These are phyloP conservation scores for Draba incana DNA, from an alignment of 345 rosid genomes.

Conservation along the genomic window DNA sequence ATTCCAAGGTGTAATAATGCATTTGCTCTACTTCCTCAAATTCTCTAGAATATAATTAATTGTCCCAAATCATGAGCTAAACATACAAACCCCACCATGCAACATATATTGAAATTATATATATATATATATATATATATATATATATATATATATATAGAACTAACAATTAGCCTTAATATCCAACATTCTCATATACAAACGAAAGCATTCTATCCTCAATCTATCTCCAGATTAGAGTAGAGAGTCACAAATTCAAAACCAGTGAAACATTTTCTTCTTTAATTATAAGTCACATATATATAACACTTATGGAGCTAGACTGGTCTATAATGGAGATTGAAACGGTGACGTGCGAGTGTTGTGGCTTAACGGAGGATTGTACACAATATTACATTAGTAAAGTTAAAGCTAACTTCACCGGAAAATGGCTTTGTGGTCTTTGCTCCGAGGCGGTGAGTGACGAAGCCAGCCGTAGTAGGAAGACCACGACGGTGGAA, in stretches of 20 bases:
- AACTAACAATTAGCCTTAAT: constrained; percentile 15
- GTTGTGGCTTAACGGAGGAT: constrained; percentile 91
- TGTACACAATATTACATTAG: constrained; percentile 82
- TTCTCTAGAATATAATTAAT: constrained; percentile 34
- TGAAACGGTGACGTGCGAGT: constrained; percentile 80
- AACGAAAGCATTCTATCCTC: constrained; percentile 12
- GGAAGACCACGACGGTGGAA: constrained; percentile 51
- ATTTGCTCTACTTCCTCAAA: constrained; percentile 23
- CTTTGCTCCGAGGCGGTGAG: constrained; percentile 91
- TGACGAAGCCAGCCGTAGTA: constrained; percentile 67
- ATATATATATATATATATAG: constrained; percentile 16
- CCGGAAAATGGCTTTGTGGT: constrained; percentile 96
- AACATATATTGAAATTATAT: constrained; percentile 1
- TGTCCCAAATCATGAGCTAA: constrained; percentile 22
- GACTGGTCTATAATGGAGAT: constrained; percentile 63
- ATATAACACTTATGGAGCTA: constrained; percentile 7
- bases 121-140: constrained; percentile 18
- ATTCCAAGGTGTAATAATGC: constrained; percentile 24
- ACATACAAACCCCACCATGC: constrained; percentile 40
- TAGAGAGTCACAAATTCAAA: constrained; percentile 4
- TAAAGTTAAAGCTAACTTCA: constrained; percentile 73
- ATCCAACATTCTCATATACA: constrained; percentile 22
- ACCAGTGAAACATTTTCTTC: neutral
- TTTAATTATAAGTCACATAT: neutral
- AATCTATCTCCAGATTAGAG: neutral